Base-by-base conservation (phyloP, 2,329 filamentous ascomycete genomes). In the Seiridium unicorne region DNA sequence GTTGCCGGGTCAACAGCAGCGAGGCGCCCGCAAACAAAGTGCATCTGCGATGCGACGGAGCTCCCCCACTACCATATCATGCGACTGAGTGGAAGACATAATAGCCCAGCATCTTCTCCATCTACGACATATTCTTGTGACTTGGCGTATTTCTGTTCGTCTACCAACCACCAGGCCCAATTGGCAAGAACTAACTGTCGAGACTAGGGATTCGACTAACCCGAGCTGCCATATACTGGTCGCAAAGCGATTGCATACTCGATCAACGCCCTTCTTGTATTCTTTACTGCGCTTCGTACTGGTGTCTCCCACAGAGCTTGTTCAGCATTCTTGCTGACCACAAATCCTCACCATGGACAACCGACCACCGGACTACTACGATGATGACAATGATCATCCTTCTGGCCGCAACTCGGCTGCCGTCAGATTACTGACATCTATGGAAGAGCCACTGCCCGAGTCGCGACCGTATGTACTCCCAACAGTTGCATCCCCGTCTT, bases 401-500 rank as follows among this genome's bases (percentile, higher is more conserved):
- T 78, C 79, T 18, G 76, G 76, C 59, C 67, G 72, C 44, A 34
- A 13, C 10, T 73, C 79, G 49, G 80, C 85, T 40, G 83, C 80
- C 62, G 81, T 89, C 58, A 81, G 86, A 67, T 76, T 89, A 67
- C 76, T 89, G 74, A 88, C 85, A 57, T 87, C 84, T 5, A 79
- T 86, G 72, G 86, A 88, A 68, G 85, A 87, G 51, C 74, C 81
- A 38, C 62, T 75, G 48, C 67, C 76, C 75, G 74, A 79, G 63
- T 67, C 68, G 59, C 75, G 78, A 70, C 78, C 81, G 84, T 88
- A 88, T 78, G 85, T 88, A 76, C 65, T 65, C 63, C 69, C 70
- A 64, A 62, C 67, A 32, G 57, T 66, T 42, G 54, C 57, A 58
- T 60, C 57, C 49, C 48, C 55, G 32, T 66, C 70, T 63, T 60